These are phyloP conservation scores for Evansstolkia leycettana DNA, from an alignment of 495 filamentous ascomycete genomes.

Conservation along the genomic window DNA sequence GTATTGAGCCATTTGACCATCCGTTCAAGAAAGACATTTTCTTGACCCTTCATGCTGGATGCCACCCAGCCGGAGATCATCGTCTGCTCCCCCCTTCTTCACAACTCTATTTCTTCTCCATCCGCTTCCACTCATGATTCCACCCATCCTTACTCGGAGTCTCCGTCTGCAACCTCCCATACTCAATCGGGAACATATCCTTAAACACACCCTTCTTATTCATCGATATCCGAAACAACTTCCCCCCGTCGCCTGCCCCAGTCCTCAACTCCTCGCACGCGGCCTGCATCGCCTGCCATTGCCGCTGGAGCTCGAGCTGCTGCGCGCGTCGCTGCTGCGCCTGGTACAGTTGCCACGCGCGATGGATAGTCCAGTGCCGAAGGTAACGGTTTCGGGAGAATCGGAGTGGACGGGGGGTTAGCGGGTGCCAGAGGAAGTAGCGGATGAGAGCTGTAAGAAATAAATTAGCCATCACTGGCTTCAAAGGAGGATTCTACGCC, in stretches of 20 bases:
- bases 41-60: no score
- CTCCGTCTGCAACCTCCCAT: slow-evolving; percentile 72
- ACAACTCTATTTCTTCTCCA: slow-evolving; percentile 4
- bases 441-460: slow-evolving; percentile 43
- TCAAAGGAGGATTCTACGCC: no score
- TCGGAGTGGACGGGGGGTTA: slow-evolving; percentile 65
- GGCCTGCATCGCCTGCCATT: slow-evolving; percentile 65
- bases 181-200: slow-evolving; percentile 69
- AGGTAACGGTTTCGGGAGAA: slow-evolving; percentile 80
- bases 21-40: no score
- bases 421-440: slow-evolving; percentile 52
- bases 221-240: slow-evolving; percentile 73
- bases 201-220: slow-evolving; percentile 67
- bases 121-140: slow-evolving; percentile 54
- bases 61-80: no score
- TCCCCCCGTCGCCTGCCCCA: slow-evolving; percentile 59
- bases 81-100: no score
- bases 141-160: slow-evolving; percentile 58
- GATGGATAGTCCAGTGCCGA: slow-evolving; percentile 98
- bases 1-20: no score
- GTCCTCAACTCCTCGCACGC: slow-evolving; percentile 75
- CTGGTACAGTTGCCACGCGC: slow-evolving; percentile 72
- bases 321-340: slow-evolving; percentile 46
- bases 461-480: neutral
- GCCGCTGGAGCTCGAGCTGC: slow-evolving; percentile 52